Evolutionary conservation across 139 green algal species (phyloP).

Genomic region (Micromonas pusilla): DNA sequence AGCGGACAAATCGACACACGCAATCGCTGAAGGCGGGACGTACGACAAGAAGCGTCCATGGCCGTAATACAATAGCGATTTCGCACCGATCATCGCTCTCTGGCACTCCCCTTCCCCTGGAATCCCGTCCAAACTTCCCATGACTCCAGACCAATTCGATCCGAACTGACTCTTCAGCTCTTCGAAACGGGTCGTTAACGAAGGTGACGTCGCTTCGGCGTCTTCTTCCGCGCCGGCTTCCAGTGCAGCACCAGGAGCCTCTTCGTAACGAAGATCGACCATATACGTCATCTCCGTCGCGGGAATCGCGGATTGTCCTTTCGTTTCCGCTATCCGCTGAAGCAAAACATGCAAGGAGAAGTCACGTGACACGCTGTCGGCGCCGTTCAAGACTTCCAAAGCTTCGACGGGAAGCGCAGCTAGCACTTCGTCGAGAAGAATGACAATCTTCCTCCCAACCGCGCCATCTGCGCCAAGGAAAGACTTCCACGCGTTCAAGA

Average conservation of each 20-base stretch:
- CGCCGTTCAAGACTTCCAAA: background rate
- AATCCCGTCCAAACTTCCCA: background rate
- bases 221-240: too few relatives aligned
- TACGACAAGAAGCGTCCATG: background rate
- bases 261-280: background rate
- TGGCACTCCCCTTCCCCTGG: background rate
- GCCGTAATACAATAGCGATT: background rate
- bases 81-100: background rate
- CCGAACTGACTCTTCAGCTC: background rate
- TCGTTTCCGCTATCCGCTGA: background rate
- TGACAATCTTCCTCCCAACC: background rate
- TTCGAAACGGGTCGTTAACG: too few relatives aligned
- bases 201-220: too few relatives aligned
- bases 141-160: background rate
- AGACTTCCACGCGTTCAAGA: background rate
- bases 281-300: background rate
- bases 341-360: background rate
- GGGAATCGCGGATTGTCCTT: background rate
- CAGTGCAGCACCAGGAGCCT: too few relatives aligned
- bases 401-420: background rate
- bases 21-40: background rate
- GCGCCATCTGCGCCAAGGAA: background rate
- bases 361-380: background rate
- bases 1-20: background rate
- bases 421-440: background rate